These are phyloP conservation scores for Eucalyptus erythrocorys DNA, from an alignment of 345 rosid genomes.

Conservation along the genomic window DNA sequence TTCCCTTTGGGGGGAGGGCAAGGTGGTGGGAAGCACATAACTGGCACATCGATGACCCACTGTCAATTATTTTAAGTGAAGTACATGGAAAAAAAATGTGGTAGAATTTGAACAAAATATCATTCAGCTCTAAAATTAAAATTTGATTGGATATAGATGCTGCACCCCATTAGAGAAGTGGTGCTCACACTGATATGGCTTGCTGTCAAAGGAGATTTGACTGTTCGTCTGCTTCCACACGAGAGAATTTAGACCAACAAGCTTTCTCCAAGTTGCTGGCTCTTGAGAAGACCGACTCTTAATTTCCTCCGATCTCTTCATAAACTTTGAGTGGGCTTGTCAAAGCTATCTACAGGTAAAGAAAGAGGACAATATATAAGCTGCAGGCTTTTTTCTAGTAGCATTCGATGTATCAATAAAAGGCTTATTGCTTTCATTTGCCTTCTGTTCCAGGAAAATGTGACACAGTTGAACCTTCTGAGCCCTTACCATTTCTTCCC, in stretches of 20 bases:
- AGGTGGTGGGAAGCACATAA: rapidly evolving
- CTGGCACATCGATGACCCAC: neutral
- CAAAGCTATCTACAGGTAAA: conserved; percentile 22
- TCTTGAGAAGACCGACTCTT: neutral
- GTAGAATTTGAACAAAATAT: neutral
- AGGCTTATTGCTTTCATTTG: conserved; percentile 10
- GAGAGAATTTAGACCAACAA: neutral
- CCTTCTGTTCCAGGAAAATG: neutral
- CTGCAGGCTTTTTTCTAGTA: neutral
- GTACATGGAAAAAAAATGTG: neutral
- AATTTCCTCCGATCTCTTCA: conserved; percentile 15
- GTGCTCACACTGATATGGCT: neutral
- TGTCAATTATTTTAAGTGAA: neutral
- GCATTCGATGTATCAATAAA: conserved; percentile 4
- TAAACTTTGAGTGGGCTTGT: conserved; percentile 14
- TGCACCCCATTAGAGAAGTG: neutral
- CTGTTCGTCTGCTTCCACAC: neutral
- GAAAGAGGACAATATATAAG: neutral
- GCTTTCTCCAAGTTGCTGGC: conserved; percentile 7
- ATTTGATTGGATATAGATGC: neutral
- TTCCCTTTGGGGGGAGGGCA: rapidly evolving
- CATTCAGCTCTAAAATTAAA: neutral
- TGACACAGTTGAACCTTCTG: neutral
- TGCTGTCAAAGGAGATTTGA: neutral
- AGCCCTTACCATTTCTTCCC: neutral